phyloP scores from a whole-genome alignment of 495 filamentous ascomycete genomes.

The Aspergillus incahuasiensis region DNA sequence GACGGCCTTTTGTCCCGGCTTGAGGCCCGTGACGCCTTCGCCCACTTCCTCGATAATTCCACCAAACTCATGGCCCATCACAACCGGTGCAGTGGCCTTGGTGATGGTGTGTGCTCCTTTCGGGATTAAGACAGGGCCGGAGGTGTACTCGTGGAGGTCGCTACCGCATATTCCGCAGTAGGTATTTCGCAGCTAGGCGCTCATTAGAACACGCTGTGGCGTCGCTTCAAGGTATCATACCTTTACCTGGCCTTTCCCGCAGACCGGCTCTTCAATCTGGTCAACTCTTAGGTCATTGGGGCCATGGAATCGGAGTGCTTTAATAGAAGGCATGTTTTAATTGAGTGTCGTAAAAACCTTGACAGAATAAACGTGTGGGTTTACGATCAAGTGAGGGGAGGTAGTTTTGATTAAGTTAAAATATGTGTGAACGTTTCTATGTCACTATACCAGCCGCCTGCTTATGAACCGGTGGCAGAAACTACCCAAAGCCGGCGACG shows the following conservation, averaged over 20 bases:
- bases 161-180: slow-evolving; percentile 56
- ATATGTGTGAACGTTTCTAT: not conserved
- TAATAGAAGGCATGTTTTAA: slow-evolving; percentile 22
- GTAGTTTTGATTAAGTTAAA: not conserved
- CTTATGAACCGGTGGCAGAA: not conserved
- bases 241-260: slow-evolving; percentile 39
- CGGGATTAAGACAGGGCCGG: slow-evolving; percentile 51
- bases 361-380: not conserved
- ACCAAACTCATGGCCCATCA: slow-evolving; percentile 58
- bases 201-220: not conserved
- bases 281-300: slow-evolving; percentile 36
- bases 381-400: not conserved
- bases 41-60: slow-evolving; percentile 57
- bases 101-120: slow-evolving; percentile 51
- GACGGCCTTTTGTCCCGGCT: slow-evolving; percentile 49
- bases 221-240: not conserved
- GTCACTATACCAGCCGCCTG: not conserved
- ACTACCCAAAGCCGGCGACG: not conserved
- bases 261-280: slow-evolving; percentile 32
- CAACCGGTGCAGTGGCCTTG: slow-evolving; percentile 46
- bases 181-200: slow-evolving; percentile 37
- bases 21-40: slow-evolving; percentile 43
- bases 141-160: slow-evolving; percentile 22
- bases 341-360: not conserved
- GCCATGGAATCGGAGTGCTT: slow-evolving; percentile 36